These are phyloP conservation scores for Tetrahymena thermophila DNA, from an alignment of 73 alveolate species.

Conservation along the genomic window DNA sequence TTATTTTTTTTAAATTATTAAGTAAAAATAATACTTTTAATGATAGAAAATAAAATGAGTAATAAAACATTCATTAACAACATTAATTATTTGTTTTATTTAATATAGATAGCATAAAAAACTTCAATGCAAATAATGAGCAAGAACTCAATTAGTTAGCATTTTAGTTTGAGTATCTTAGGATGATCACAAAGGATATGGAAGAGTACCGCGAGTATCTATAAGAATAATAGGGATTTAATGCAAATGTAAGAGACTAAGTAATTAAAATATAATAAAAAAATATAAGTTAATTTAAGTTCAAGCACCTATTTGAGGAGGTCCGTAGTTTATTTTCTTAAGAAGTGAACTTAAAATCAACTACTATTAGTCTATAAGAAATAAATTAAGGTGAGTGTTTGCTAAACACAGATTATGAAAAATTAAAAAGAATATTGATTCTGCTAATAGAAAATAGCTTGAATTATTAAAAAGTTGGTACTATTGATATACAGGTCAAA, in stretches of 20 bases:
- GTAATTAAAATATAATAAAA: not conserved
- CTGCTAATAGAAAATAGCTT: not conserved
- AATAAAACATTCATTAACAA: no score
- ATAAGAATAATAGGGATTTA: not conserved
- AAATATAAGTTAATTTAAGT: not conserved
- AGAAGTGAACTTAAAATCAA: not conserved
- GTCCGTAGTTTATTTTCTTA: not conserved
- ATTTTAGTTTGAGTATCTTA: not conserved
- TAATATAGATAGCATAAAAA: not conserved
- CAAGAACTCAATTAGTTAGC: not conserved
- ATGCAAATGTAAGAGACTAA: not conserved
- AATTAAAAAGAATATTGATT: not conserved
- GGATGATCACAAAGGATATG: not conserved
- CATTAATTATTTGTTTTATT: no score
- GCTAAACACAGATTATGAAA: not conserved
- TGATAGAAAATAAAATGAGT: no score
- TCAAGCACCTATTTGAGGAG: not conserved
- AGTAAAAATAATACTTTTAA: no score
- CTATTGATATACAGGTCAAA: not conserved
- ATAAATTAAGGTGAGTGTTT: not conserved
- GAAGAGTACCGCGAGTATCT: not conserved
- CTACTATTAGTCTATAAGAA: not conserved
- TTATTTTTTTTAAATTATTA: no score
- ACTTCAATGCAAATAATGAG: not conserved
- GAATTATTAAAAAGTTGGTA: not conserved